Evolutionary conservation across 2,329 filamentous ascomycete species (phyloP), one percentile per base, ranked within the genome.

Genomic region (Trichoderma atroviride): DNA sequence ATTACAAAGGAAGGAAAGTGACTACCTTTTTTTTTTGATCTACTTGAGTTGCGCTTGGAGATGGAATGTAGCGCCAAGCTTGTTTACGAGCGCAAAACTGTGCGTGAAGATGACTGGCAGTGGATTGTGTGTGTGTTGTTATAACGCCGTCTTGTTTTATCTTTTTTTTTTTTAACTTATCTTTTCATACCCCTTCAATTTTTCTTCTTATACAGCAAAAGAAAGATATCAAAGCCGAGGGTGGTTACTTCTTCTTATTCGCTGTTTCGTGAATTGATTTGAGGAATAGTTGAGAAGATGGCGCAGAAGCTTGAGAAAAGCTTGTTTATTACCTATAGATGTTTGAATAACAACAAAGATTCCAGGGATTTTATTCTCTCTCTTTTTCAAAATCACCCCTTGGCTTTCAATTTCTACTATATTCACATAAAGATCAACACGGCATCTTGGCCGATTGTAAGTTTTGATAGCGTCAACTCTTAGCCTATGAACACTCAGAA

Each of bases 111-210:
- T n/a, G 52, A 55, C 19, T 1, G 37, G 37, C 24, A 16, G 47
- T 31, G 16, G 40, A 35, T 50, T 58, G n/a, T n/a, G n/a, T 58
- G 57, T 50, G 13, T 47, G 13, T 35, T 19, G 4, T 65, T 50
- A 43, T 35, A 65, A 50, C 13, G 62, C 9, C 14, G 53, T 65
- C 35, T 11, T 55, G 11, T 29, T 64, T 60, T 14, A 22, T 7
- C 16, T 37, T 37, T 37, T 31, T 2, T 55, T 16, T 1, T 40
- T 43, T 50, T 60, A 5, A 19, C 35, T n/a, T 35, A 35, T 53
- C 60, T 22, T 22, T 53, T 57, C 62, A 66, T 66, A 57, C 62
- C 62, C 62, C 62, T 10, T 43, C 27, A 31, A 16, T 40, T 7
- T 43, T 65, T 53, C 22, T 56, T 31, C 22, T 58, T 50, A 24